A percentile compares a stretch with the other conserved stretches of the same genome.
phyloP scores from a whole-genome alignment of 1,284 basidiomycete species.

The Macrocystidia cucumis region DNA sequence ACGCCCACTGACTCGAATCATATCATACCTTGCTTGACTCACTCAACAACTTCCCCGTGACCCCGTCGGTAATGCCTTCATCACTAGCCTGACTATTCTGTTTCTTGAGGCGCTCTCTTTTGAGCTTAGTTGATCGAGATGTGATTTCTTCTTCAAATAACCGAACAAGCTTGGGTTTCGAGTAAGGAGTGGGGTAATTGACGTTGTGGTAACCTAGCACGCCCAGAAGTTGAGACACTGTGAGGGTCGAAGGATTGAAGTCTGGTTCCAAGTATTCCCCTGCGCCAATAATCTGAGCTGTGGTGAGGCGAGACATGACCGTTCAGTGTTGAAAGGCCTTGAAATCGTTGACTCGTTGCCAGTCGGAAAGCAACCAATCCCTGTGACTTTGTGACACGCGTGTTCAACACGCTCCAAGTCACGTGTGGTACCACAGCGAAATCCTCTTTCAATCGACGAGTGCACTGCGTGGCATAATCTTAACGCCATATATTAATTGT shows the following conservation, averaged over 20 bases:
- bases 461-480: no score
- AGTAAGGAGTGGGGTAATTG: slow-evolving; percentile 69
- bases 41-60: slow-evolving; percentile 59
- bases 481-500: no score
- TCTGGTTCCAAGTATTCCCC: slow-evolving; percentile 81
- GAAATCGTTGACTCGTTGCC: no score
- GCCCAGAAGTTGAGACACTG: slow-evolving; percentile 74
- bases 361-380: no score
- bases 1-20: background rate
- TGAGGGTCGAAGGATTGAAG: slow-evolving; percentile 78
- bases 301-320: slow-evolving; percentile 62
- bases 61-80: slow-evolving; percentile 71
- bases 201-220: slow-evolving; percentile 81
- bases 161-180: slow-evolving; percentile 81
- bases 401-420: slow-evolving; percentile 4
- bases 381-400: background rate
- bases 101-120: slow-evolving; percentile 58
- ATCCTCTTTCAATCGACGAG: slow-evolving; percentile 1
- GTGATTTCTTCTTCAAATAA: slow-evolving; percentile 77
- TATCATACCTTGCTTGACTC: slow-evolving; percentile 36
- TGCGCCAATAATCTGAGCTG: slow-evolving; percentile 60
- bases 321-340: slow-evolving; percentile 4
- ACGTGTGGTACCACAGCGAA: slow-evolving; percentile 2
- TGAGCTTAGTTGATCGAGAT: slow-evolving; percentile 50
- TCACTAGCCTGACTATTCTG: slow-evolving; percentile 69